Evolutionary conservation across 345 rosid genomes (phyloP).

Genomic region (Brassica napus): Da-Ae NC_063448.1:18466501-18467000

Average conservation of each 20-base stretch:
- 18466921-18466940: slow-evolving; percentile 87
- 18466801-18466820: slow-evolving; percentile 42
- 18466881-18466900: slow-evolving; percentile 45
- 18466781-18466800: slow-evolving; percentile 79
- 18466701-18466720: slow-evolving; percentile 98
- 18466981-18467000: neutral
- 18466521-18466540: slow-evolving; percentile 80
- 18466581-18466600: slow-evolving; percentile 70
- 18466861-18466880: slow-evolving; percentile 37
- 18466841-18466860: slow-evolving; percentile 47
- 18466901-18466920: slow-evolving; percentile 60
- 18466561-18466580: slow-evolving; percentile 66
- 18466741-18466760: slow-evolving; percentile 96
- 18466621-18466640: slow-evolving; percentile 98
- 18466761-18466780: slow-evolving; percentile 96
- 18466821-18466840: slow-evolving; percentile 44
- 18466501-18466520: slow-evolving; percentile 81
- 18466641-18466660: slow-evolving; percentile 89
- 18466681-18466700: slow-evolving; percentile 90
- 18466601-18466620: slow-evolving; percentile 78
- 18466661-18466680: slow-evolving; percentile 94
- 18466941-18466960: slow-evolving; percentile 47
- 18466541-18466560: slow-evolving; percentile 78
- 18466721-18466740: slow-evolving; percentile 87
- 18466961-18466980: neutral